Base-by-base conservation (phyloP, 1,284 basidiomycete genomes). In the Marasmius tenuissimus region DNA sequence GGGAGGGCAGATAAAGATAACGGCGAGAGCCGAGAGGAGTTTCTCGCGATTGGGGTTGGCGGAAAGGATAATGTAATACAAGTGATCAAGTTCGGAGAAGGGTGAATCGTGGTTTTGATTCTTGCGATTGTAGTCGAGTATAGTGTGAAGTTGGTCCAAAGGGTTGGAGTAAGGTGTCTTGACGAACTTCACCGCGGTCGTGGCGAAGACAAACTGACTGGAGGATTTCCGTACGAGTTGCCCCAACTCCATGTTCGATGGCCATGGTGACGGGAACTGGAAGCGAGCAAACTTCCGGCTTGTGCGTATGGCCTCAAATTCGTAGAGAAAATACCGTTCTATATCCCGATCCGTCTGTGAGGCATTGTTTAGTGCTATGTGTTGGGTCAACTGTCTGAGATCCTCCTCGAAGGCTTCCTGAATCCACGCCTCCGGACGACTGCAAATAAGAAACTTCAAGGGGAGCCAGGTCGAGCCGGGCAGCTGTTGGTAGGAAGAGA, bases 191-290 rank as follows among this genome's bases (percentile, higher is more conserved):
- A 72, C 52, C 12, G 71, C 66, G 5, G 68, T 70, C 5, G 67
- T 62, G 5, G 69, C 68, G 56, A 71, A 74, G 53, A 72, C 68
- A 39, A 73, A 74, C 60, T 70, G 70, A 2, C 69, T 68, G n/a
- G 68, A 67, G 3, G 71, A 60, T 37, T 65, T 65, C 1, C 51
- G 5, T 3, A 70, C 66, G 1, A 74, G 57, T 0, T 53, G 42
- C 0, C 63, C 48, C 20, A 72, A 53, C 8, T 61, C 65, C 1
- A 33, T n/a, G 0, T 57, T 12, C 0, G 63, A 59, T 8, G 70
- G 69, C 71, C 72, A 73, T n/a, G 59, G 48, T 8, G 58, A 12
- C 5, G 35, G 16, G 5, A 61, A 42, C 33, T 20, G 7, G 12
- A 57, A 3, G 27, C 35, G 42, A 1, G 27, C 34, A 56, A 48